These are phyloP conservation scores for Passalora sequoiae DNA, from an alignment of 2,329 filamentous ascomycete species.

Conservation along the genomic window DNA sequence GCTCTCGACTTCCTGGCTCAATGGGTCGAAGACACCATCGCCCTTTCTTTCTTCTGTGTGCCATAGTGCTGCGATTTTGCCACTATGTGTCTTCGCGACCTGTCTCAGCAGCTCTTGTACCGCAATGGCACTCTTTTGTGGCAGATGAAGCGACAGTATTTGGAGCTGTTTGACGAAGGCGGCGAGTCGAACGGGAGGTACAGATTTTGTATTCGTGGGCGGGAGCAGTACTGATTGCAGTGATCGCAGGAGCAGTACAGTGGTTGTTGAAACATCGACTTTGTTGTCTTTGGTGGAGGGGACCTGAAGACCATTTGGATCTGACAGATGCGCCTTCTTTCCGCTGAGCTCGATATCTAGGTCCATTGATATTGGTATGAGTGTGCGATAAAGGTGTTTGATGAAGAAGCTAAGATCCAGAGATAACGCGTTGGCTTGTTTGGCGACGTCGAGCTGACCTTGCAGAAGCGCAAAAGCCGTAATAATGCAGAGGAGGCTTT, in stretches of 20 bases:
- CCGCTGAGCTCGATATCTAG: conserved; percentile 78
- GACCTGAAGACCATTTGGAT: conserved; percentile 52
- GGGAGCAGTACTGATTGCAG: conserved; percentile 78
- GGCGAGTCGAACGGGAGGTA: conserved; percentile 79
- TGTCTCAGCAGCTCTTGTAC: conserved; percentile 72
- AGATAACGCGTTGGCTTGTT: conserved; percentile 72
- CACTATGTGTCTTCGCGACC: conserved; percentile 73
- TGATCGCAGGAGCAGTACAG: conserved; percentile 82
- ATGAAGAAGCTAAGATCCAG: conserved; percentile 95
- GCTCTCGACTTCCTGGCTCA: conserved; percentile 68
- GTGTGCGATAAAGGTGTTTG: conserved; percentile 81
- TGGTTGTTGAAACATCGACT: conserved; percentile 92
- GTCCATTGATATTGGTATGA: conserved; percentile 73
- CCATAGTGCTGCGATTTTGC: conserved; percentile 82
- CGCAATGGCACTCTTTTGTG: conserved; percentile 81
- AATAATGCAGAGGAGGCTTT: conserved; percentile 87
- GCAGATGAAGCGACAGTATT: conserved; percentile 74
- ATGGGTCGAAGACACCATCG: conserved; percentile 76
- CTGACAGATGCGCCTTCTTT: conserved; percentile 62
- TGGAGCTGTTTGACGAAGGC: conserved; percentile 91
- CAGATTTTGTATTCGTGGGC: conserved; percentile 63
- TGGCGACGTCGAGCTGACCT: conserved; percentile 78
- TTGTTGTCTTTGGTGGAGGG: conserved; percentile 49
- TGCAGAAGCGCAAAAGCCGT: conserved; percentile 95
- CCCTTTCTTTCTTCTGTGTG: conserved; percentile 89